Base-by-base conservation (phyloP, 2,329 filamentous ascomycete genomes). In the Teratosphaeria destructans region DNA sequence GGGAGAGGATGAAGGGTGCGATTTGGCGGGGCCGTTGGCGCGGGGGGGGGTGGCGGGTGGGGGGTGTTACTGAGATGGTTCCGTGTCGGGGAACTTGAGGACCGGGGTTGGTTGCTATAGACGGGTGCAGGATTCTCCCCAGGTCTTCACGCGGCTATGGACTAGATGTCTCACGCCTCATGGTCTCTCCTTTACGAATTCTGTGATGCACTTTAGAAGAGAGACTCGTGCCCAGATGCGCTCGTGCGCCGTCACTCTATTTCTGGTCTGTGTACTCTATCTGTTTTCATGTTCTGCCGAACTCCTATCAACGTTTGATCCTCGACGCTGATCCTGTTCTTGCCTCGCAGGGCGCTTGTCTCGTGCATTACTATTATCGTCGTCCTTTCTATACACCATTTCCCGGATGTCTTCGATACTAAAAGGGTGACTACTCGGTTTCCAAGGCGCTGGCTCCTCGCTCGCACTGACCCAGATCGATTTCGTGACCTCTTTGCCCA, bases 401-500 rank as follows among this genome's bases (percentile, higher is more conserved):
- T 34, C 37, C 34, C 61, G n/a, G 19, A 62, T 54, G n/a, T 64
- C 59, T 16, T 65, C 60, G 5, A 60, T 53, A 8, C 34, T 56
- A 47, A 66, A 57, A 23, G 64, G 64, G 54, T 59, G 64, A 14
- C 55, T 58, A 1, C 71, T 74, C 52, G 66, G 66, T 5, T 68
- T 63, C 57, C 69, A 67, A 5, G 68, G 67, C 27, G 71, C 69
- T 14, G 67, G 68, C 67, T 73, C 73, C 59, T 74, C 68, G 27
- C 64, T 69, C 5, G 73, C 73, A 10, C 60, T 65, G 59, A 71
- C 66, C 73, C 73, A 75, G 3, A 75, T 68, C 27, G 72, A 58
- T 10, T 69, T 65, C 14, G 73, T 75, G 59, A 74, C 67, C 52
- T 75, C 73, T 55, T 73, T 74, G 16, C 73, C 73, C 19, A 75